Base-by-base conservation (phyloP, 2,329 filamentous ascomycete genomes). In the Beauveria varroae region DNA sequence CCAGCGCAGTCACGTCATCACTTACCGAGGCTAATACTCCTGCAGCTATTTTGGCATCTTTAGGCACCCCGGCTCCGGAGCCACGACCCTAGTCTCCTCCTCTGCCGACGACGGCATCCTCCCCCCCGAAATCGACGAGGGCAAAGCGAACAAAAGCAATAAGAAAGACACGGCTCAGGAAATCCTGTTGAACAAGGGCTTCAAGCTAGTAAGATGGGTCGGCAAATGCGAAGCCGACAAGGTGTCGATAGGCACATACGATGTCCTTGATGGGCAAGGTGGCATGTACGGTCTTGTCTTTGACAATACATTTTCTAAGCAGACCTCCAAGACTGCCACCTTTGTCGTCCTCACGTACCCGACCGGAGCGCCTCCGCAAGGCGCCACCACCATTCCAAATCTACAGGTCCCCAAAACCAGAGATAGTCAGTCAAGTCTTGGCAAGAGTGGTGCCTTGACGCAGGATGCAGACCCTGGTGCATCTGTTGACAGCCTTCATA, bases 251-350 rank as follows among this genome's bases (percentile, higher is more conserved):
- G 95, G 93, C 37, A 95, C 88, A 22, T 91, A 91, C 72, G 89
- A 96, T 70, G 90, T 98, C 26, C 78, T 79, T 0, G 69, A 78
- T 8, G 86, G 86, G 40, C 86, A 95, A 65, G 90, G 87, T 26
- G 95, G 95, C 70, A 97, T 96, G 85, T 99, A 96, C 72, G 95
- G 93, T 61, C 80, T 99, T 64, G 91, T 98, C 37, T 96, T 99
- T 71, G 95, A 99, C 83, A 99, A 99, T 71, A 99, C 95, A 30
- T 99, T 99, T 73, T 96, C 93, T 63, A 98, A 97, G 77, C 90
- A 88, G 73, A 88, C 90, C 47, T 95, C 93, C 58, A 99, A 99
- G 77, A 96, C 89, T 34, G 92, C 92, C 22, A 98, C 93, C 8
- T 91, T 99, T 70, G 93, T 97, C 41, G 85, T 99, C 57, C 83